phyloP scores from a whole-genome alignment of 129 eudicot species.

The Calendula officinalis region DNA sequence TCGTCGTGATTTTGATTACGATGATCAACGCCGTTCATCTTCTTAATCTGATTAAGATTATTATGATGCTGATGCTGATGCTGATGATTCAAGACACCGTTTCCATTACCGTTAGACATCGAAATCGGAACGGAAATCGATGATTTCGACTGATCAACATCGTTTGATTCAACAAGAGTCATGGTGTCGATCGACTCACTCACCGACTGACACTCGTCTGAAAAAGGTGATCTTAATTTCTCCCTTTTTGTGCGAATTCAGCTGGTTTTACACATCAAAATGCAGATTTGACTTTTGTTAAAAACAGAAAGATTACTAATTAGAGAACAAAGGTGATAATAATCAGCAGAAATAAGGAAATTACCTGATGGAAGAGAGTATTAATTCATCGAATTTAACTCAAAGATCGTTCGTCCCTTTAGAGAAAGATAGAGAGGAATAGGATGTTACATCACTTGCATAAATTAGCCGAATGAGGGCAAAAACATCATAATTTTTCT shows the following conservation, averaged over 20 bases:
- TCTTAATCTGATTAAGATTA: constrained; percentile 12
- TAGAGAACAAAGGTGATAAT: constrained; percentile 17
- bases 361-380: constrained; percentile 16
- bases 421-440: constrained; percentile 13
- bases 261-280: too few species aligned
- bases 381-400: constrained; percentile 28
- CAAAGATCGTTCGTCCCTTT: constrained; percentile 12
- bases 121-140: neutral
- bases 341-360: neutral
- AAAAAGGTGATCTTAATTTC: neutral
- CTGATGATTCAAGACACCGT: constrained; percentile 24
- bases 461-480: neutral
- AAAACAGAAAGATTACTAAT: neutral
- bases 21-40: constrained; percentile 30
- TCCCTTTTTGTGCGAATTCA: too few species aligned
- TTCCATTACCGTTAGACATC: neutral
- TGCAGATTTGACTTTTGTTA: constrained; percentile 29
- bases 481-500: constrained; percentile 16
- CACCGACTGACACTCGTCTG: constrained; percentile 25
- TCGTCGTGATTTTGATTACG: constrained; percentile 16
- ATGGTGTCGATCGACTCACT: constrained; percentile 38
- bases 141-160: constrained; percentile 45
- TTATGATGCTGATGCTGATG: constrained; percentile 8
- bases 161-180: constrained; percentile 75
- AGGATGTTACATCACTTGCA: constrained; percentile 12